Evolutionary conservation across 306 rosid species (phyloP).

Genomic region (Vigna unguiculata): DNA sequence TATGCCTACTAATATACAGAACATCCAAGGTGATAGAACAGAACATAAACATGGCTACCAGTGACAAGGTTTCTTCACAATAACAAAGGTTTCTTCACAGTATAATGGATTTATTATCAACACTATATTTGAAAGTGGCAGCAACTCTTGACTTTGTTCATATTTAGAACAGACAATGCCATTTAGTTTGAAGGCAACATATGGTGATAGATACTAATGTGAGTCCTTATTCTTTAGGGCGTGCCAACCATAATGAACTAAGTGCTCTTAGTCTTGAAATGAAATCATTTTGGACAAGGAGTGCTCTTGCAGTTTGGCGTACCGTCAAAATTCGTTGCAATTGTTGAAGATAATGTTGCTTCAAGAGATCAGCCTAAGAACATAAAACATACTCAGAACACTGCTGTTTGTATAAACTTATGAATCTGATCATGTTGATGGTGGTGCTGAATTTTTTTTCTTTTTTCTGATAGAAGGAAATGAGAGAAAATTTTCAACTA

Average conservation of each 20-base stretch:
- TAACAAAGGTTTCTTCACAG: slow-evolving; percentile 33
- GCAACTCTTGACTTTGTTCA: slow-evolving; percentile 39
- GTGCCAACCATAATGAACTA: slow-evolving; percentile 88
- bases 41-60: no score
- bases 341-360: slow-evolving; percentile 80
- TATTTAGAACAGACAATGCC: slow-evolving; percentile 37
- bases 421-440: neutral
- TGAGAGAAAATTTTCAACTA: neutral
- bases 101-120: slow-evolving; percentile 6
- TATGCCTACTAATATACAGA: slow-evolving; percentile 30
- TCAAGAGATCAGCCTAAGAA: slow-evolving; percentile 81
- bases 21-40: slow-evolving; percentile 28
- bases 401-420: neutral
- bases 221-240: slow-evolving; percentile 65
- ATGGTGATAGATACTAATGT: slow-evolving; percentile 5
- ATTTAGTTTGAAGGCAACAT: slow-evolving; percentile 31
- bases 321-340: slow-evolving; percentile 75
- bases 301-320: slow-evolving; percentile 78
- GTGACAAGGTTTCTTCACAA: slow-evolving; percentile 31
- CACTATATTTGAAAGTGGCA: slow-evolving; percentile 21
- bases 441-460: neutral
- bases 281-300: slow-evolving; percentile 70
- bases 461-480: neutral
- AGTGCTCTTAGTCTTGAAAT: slow-evolving; percentile 82
- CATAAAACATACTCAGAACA: slow-evolving; percentile 15